Evolutionary conservation across 2,329 filamentous ascomycete species (phyloP).

Genomic region (Kalaharituber pfeilii): DNA sequence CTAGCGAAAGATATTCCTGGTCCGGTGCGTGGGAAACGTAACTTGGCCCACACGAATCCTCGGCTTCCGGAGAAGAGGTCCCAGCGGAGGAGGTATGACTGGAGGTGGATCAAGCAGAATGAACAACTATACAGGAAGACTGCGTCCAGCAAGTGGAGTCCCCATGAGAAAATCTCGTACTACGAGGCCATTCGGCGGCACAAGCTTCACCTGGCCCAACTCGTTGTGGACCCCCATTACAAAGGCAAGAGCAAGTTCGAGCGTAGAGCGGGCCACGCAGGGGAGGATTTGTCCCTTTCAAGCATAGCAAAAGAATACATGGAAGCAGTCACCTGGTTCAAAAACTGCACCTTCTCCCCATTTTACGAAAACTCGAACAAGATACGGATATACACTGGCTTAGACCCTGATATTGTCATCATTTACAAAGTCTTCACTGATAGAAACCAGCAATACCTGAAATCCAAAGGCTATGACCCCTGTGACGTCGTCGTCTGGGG

Average conservation of each 20-base stretch:
- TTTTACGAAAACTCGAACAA: neutral
- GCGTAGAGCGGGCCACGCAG: neutral
- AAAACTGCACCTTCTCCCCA: neutral
- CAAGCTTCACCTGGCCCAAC: neutral
- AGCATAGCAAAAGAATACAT: neutral
- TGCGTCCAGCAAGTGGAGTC: neutral
- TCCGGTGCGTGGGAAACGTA: conserved; percentile 5
- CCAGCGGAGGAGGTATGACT: neutral
- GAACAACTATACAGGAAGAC: neutral
- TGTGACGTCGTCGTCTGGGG: conserved; percentile 15
- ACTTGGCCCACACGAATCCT: conserved; percentile 9
- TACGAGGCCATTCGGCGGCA: neutral
- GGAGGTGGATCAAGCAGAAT: neutral
- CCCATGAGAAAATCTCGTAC: neutral
- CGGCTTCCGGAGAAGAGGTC: neutral
- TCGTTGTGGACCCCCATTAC: neutral
- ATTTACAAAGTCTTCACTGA: conserved; percentile 7
- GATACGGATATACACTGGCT: neutral
- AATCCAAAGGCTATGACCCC: conserved; percentile 2
- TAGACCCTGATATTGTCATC: neutral
- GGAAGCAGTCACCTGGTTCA: neutral
- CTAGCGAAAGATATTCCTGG: conserved; percentile 2
- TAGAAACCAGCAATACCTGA: conserved; percentile 2
- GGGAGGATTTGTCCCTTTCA: neutral
- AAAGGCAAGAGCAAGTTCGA: neutral